Percentiles rank a stretch among this genome's conserved stretches.
These are phyloP conservation scores for Ricinus communis DNA, from an alignment of 345 rosid species.

Conservation along the genomic window DNA sequence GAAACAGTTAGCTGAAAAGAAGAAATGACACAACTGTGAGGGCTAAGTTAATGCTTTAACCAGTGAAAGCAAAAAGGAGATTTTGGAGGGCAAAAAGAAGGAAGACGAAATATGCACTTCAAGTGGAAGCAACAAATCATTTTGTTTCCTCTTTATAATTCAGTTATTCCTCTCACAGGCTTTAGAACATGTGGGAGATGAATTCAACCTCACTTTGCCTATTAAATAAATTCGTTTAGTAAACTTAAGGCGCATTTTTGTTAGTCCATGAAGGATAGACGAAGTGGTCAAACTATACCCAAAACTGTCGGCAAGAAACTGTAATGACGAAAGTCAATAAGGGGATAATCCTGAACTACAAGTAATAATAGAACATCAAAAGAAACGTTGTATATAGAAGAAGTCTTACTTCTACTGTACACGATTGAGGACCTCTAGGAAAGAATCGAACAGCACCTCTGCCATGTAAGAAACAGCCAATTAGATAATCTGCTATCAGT, in stretches of 20 bases:
- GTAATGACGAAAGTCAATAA: no score
- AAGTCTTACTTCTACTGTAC: conserved; percentile 65
- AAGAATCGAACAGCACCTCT: conserved; percentile 88
- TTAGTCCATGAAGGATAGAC: no score
- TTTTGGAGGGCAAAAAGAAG: background rate
- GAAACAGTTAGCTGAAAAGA: conserved; percentile 86
- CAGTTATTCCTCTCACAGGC: no score
- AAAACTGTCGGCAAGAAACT: no score
- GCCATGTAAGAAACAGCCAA: conserved; percentile 26
- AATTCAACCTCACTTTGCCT: no score
- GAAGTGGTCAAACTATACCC: no score
- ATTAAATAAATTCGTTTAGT: no score
- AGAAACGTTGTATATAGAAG: conserved; percentile 9
- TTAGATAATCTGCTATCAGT: conserved; percentile 18
- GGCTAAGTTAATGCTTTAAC: background rate
- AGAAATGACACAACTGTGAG: conserved; percentile 14
- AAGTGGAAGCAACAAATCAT: no score
- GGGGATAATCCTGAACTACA: no score
- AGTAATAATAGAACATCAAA: background rate
- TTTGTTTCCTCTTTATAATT: no score
- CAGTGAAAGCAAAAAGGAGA: background rate
- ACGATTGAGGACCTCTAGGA: conserved; percentile 72
- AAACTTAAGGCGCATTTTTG: no score
- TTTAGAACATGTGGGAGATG: no score
- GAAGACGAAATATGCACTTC: background rate